Evolutionary conservation across 768 basidiomycete genomes (phyloP), one percentile per base, ranked within the genome.

Genomic region (Leccinum fibrillosum): DNA sequence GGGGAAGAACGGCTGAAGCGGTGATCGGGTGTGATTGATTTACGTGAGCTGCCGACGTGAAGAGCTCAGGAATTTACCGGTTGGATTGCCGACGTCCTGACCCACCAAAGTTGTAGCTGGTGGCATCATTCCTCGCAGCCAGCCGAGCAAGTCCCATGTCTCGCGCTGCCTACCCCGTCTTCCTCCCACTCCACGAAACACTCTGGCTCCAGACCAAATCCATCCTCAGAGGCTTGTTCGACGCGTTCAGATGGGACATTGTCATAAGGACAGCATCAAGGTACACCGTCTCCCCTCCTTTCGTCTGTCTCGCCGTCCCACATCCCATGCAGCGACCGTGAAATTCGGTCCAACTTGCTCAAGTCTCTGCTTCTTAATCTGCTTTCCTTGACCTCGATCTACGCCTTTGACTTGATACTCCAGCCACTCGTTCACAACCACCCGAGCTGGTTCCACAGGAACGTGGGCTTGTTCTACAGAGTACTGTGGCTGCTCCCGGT

Each of bases 401-500:
- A 86, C 68, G 76, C 81, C n/a, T 90, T 92, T 69, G 89, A 92
- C 65, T 69, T 86, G 49, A 69, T 92, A 26, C 76, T 94, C 13
- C 78, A 82, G 19, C 89, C 90, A 3, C 78, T 91, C 21, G 81
- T 88, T 15, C 80, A 78, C 19, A 79, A 81, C 63, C 80, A 82
- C 54, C 80, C 82, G 58, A 83, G 78, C 59, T 89, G 86, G 86
- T 69, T 89, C 42, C 86, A 86, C 66, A 78, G 84, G 25, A 88
- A 90, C 64, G 77, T 92, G 11, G 85, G 87, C 10, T 86, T 84
- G 83, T 83, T 90, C 62, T 91, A 89, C 70, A 88, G 86, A 65
- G 73, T 83, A 8, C 72, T 94, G 39, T 94, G 92, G 91, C 73
- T 94, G 4, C 72, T 89, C 19, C 93, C 93, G 0, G 80, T 94